Conservation (phyloP, 352 stramenopile genomes). For the Pythium sp. region DNA sequence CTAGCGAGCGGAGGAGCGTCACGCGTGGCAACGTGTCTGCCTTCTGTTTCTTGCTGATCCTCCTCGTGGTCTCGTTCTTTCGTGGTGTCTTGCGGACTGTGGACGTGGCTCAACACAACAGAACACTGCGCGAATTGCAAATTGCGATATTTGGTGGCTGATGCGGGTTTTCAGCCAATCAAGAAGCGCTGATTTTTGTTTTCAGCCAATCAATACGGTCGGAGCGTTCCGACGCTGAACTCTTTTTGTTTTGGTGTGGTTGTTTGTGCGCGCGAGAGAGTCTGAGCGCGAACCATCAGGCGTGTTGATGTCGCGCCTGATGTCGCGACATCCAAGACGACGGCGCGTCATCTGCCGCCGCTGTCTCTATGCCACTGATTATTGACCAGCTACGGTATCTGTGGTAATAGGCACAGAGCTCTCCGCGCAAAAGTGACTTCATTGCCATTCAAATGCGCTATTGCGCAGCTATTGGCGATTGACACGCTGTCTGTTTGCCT, state of each 20-base stretch:
- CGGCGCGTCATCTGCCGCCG: background rate
- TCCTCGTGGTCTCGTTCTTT: background rate
- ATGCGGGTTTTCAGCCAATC: slow-evolving; percentile 18
- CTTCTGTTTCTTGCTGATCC: background rate
- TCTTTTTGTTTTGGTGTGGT: background rate
- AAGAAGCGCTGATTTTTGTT: background rate
- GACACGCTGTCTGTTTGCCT: background rate
- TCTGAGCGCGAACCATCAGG: background rate
- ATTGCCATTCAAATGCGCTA: background rate
- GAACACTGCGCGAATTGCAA: background rate
- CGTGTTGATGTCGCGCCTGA: background rate
- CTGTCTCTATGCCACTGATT: slow-evolving; percentile 3
- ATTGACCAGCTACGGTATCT: background rate
- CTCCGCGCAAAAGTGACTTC: background rate
- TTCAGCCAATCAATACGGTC: background rate
- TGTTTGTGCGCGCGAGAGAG: background rate
- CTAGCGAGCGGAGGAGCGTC: background rate
- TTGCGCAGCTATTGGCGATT: background rate
- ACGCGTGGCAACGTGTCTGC: background rate
- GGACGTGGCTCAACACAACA: background rate
- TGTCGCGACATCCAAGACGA: background rate
- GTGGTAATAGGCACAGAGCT: background rate
- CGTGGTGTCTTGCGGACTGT: background rate
- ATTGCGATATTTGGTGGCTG: background rate
- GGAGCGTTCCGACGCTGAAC: background rate